Base-by-base conservation (phyloP, 2,329 filamentous ascomycete species). In the Claviceps digitariae region DNA sequence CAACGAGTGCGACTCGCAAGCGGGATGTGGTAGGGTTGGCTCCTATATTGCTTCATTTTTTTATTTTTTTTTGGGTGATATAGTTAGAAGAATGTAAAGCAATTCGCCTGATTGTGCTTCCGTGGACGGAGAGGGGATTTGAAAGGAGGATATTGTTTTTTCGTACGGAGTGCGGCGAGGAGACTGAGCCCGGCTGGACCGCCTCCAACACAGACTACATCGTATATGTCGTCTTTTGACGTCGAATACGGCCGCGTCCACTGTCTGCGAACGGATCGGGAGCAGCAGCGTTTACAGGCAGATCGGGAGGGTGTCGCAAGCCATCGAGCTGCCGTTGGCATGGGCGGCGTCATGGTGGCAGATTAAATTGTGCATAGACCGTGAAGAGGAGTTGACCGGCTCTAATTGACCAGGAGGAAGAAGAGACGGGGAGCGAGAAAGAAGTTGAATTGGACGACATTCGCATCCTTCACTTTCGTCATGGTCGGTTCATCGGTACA, bases 131-230 rank as follows among this genome's bases (percentile, higher is more conserved):
- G 13, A 17, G 17, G 2, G 41, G 13, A 38, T 38, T 17, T 15
- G 2, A 44, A 44, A 27, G 40, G 40, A 29, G 52, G 40, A 29
- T 50, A 17, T 34, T 20, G n/a, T 25, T 15, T 21, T 15, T 31
- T 52, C 50, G 31, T 76, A 90, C 87, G 83, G 45, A 93, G 75
- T 60, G 87, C 85, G 56, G 86, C 80, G 53, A 90, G 72, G 34
- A 94, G 78, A 63, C 89, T 94, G 54, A 98, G 75, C 53, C 91
- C 91, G 46, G 90, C 90, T 25, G 90, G 90, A 5, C 90, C 90
- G 57, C 90, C 90, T 56, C 90, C 90, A 52, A 95, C 86, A 62
- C 89, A 93, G 57, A 95, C 88, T 34, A 95, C 86, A 78, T 95
- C 90, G 73, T 93, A 96, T 62, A 95, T 83, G 59, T 94, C 87